Evolutionary conservation across 257 asterid species (phyloP).

Genomic region (Capsicum rhomboideum): DNA sequence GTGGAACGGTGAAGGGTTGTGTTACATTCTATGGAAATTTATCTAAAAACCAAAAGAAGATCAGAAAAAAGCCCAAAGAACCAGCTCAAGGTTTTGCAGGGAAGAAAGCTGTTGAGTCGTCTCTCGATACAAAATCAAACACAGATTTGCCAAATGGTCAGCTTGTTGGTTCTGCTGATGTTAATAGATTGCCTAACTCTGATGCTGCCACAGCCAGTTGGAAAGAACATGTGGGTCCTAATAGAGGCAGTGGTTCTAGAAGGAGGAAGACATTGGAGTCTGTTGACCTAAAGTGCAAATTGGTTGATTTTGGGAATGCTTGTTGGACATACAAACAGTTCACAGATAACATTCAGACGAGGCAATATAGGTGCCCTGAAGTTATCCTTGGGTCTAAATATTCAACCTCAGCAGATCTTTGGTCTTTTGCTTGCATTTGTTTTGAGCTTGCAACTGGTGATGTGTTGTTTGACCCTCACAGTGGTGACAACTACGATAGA

Average conservation of each 20-base stretch:
- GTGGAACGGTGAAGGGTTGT: conserved; percentile 41
- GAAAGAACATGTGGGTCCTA: conserved; percentile 33
- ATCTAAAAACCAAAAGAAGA: conserved; percentile 79
- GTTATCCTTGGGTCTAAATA: conserved; percentile 85
- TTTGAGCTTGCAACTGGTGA: conserved; percentile 95
- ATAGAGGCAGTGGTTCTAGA: conserved; percentile 57
- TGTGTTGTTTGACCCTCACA: conserved; percentile 88
- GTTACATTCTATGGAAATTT: conserved; percentile 40
- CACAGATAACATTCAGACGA: conserved; percentile 81
- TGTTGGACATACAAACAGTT: conserved; percentile 93
- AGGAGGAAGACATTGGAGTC: conserved; percentile 65
- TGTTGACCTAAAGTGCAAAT: conserved; percentile 71
- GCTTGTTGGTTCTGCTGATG: conserved; percentile 22
- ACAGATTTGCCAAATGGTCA: conserved; percentile 8
- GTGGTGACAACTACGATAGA: conserved; percentile 74
- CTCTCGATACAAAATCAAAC: not conserved
- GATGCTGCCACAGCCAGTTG: conserved; percentile 16
- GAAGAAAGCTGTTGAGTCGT: conserved; percentile 20
- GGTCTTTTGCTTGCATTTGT: conserved; percentile 97
- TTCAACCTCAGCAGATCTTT: conserved; percentile 86
- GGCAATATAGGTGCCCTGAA: conserved; percentile 94
- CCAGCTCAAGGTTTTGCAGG: conserved; percentile 56
- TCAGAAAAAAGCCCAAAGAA: conserved; percentile 56
- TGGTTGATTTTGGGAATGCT: conserved; percentile 96
- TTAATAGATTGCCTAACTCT: conserved; percentile 13